These are phyloP conservation scores for Stephanodiscus triporus DNA, from an alignment of 108 stramenopile genomes.

Conservation along the genomic window DNA sequence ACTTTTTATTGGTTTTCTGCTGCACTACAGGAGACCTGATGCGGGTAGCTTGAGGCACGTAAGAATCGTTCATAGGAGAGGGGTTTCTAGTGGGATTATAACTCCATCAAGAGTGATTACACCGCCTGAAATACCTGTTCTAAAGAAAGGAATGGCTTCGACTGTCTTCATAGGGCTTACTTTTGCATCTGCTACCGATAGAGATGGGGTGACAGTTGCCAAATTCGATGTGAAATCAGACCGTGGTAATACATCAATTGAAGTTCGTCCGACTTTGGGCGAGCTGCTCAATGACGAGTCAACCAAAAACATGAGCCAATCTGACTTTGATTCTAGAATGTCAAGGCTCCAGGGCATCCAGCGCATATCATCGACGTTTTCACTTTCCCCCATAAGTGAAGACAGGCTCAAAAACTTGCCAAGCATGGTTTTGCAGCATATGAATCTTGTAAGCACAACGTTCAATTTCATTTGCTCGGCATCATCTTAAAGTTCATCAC, in stretches of 20 bases:
- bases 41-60: constrained; percentile 61
- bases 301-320: constrained; percentile 14
- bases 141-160: constrained; percentile 55
- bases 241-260: constrained; percentile 66
- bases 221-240: constrained; percentile 75
- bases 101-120: constrained; percentile 50
- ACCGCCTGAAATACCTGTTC: constrained; percentile 73
- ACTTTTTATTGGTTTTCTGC: constrained; percentile 6
- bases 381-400: constrained; percentile 26
- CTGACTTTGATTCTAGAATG: constrained; percentile 62
- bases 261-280: constrained; percentile 75
- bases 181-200: constrained; percentile 67
- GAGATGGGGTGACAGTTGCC: constrained; percentile 69
- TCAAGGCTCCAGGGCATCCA: constrained; percentile 73
- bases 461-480: not conserved
- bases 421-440: constrained; percentile 29
- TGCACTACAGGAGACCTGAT: constrained; percentile 53
- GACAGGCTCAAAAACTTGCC: constrained; percentile 23
- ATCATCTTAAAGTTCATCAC: not conserved
- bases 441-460: constrained; percentile 41
- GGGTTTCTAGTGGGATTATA: constrained; percentile 40
- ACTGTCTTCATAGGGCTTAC: constrained; percentile 59
- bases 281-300: constrained; percentile 52
- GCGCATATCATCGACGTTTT: constrained; percentile 42
- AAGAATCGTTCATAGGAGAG: constrained; percentile 62